Evolutionary conservation across 1,284 basidiomycete species (phyloP).

Genomic region (Cutaneotrichosporon sp.): DNA sequence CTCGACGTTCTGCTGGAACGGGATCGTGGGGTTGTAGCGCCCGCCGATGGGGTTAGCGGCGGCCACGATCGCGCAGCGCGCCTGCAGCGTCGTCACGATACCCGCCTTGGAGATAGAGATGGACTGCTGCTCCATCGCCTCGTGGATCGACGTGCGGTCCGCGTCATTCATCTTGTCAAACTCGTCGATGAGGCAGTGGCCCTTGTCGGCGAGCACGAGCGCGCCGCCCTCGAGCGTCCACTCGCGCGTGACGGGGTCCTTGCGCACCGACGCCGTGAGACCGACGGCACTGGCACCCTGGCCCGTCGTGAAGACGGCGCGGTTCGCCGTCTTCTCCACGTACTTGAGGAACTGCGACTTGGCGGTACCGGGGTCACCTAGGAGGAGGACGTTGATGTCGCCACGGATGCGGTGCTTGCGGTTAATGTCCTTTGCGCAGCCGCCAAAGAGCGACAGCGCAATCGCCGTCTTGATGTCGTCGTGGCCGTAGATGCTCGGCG

Average conservation of each 20-base stretch:
- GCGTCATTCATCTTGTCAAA: constrained; percentile 99
- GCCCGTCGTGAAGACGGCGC: constrained; percentile 97
- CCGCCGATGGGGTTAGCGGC: constrained; percentile 97
- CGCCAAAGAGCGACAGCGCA: constrained; percentile 91
- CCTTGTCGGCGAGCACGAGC: constrained; percentile 95
- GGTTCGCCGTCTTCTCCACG: constrained; percentile 95
- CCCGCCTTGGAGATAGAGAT: constrained; percentile 99
- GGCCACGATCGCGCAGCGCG: constrained; percentile 94
- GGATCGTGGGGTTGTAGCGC: constrained; percentile 94
- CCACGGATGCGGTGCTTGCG: constrained; percentile 95
- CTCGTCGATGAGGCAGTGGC: constrained; percentile 98
- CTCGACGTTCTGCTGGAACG: constrained; percentile 98
- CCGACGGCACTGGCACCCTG: constrained; percentile 98
- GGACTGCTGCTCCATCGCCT: constrained; percentile 99
- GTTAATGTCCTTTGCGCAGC: constrained; percentile 92
- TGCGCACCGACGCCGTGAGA: constrained; percentile 96
- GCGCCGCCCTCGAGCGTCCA: constrained; percentile 99
- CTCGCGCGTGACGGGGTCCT: constrained; percentile 94
- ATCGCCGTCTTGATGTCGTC: constrained; percentile 98
- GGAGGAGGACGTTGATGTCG: constrained; percentile 93
- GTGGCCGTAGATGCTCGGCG: constrained; percentile 97
- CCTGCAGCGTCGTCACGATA: constrained; percentile 95
- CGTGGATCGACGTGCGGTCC: constrained; percentile 96
- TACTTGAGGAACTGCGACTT: constrained; percentile 99
- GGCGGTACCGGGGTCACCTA: constrained; percentile 97